Percentiles rank a stretch among this genome's conserved stretches.
Evolutionary conservation across 352 stramenopile genomes (phyloP).

Genomic region (Phytopythium ostracodes): DNA sequence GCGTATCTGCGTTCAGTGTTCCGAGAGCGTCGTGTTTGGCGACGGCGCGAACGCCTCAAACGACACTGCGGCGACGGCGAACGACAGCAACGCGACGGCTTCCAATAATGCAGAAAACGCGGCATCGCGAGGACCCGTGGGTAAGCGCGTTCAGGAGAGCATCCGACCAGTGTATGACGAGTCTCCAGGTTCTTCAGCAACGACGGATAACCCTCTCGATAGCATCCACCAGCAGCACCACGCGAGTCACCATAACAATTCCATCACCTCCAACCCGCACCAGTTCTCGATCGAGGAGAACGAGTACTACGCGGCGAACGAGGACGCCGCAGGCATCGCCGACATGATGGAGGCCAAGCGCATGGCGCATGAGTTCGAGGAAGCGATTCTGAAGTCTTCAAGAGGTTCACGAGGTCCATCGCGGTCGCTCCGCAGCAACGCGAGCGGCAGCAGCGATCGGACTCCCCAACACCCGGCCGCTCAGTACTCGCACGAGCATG

Average conservation of each 20-base stretch:
- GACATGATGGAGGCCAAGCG: slow-evolving; percentile 65
- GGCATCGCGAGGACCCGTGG: not conserved
- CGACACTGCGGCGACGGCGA: slow-evolving; percentile 7
- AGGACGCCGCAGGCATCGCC: slow-evolving; percentile 38
- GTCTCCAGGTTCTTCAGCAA: slow-evolving; percentile 4
- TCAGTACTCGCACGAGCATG: not conserved
- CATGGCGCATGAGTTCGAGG: slow-evolving; percentile 64
- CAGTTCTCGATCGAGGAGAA: slow-evolving; percentile 50
- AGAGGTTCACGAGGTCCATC: not conserved
- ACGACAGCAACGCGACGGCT: slow-evolving; percentile 7
- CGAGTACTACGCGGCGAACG: slow-evolving; percentile 50
- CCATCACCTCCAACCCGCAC: slow-evolving; percentile 4
- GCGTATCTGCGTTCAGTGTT: slow-evolving; percentile 62
- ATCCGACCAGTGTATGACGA: slow-evolving; percentile 43
- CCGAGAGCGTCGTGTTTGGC: slow-evolving; percentile 37
- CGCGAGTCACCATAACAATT: not conserved
- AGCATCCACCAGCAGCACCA: not conserved
- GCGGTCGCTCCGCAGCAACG: slow-evolving; percentile 7
- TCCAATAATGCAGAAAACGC: slow-evolving; percentile 10
- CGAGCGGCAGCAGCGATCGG: slow-evolving; percentile 23
- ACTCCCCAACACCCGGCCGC: not conserved
- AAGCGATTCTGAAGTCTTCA: slow-evolving; percentile 23
- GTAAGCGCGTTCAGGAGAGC: slow-evolving; percentile 11
- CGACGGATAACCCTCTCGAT: slow-evolving; percentile 14
- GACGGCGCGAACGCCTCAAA: slow-evolving; percentile 8